phyloP scores from a whole-genome alignment of 163 green algal genomes.

The Trebouxiophyceae sp. region DNA sequence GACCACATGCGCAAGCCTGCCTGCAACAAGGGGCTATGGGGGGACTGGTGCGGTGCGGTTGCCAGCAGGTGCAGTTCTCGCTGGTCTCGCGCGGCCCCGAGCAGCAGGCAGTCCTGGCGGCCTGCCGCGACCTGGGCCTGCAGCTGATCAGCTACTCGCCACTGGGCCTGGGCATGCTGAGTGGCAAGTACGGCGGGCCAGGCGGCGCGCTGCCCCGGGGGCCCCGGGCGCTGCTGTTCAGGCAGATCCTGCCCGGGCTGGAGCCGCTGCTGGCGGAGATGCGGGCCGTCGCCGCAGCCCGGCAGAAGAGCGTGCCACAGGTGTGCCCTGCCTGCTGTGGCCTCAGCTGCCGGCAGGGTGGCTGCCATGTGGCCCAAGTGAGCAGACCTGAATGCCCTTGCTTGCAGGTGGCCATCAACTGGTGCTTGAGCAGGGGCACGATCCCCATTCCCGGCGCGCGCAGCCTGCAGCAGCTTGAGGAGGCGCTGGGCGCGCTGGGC shows the following conservation, averaged over 20 bases:
- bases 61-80: constrained; percentile 76
- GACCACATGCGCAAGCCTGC: background rate
- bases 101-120: constrained; percentile 55
- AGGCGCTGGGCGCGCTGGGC: constrained; percentile 77
- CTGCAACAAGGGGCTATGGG: background rate
- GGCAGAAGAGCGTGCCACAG: constrained; percentile 42
- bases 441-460: constrained; percentile 92
- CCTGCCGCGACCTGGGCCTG: constrained; percentile 74
- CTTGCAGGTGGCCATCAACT: constrained; percentile 86
- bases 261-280: constrained; percentile 49
- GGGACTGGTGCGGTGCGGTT: background rate
- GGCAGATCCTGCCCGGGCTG: constrained; percentile 66
- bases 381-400: no score
- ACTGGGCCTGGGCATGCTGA: constrained; percentile 84
- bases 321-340: no score
- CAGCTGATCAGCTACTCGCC: constrained; percentile 87
- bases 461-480: constrained; percentile 59
- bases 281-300: constrained; percentile 29
- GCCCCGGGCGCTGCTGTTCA: constrained; percentile 68
- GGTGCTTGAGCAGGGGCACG: constrained; percentile 84
- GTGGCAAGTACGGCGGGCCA: constrained; percentile 34
- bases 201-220: constrained; percentile 35
- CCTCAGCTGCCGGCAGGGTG: no score
- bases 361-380: no score
- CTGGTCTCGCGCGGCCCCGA: constrained; percentile 58